Evolutionary conservation across 2,329 filamentous ascomycete species (phyloP).

Genomic region (Ploettnerulaceae sp.): DNA sequence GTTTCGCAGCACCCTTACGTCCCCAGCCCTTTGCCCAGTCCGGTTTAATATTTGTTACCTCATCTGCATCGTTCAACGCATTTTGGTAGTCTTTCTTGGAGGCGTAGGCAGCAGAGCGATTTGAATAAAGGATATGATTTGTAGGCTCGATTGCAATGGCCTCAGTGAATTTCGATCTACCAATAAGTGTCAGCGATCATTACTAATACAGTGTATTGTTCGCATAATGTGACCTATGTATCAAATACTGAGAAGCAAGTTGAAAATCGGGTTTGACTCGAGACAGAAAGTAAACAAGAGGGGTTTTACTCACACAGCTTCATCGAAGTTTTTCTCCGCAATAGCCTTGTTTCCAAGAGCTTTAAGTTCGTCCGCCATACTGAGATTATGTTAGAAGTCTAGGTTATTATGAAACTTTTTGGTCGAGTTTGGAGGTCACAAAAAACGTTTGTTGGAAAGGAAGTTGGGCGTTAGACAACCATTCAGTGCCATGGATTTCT

Average conservation of each 20-base stretch:
- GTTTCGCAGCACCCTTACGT: slow-evolving; percentile 85
- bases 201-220: neutral
- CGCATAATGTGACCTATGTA: neutral
- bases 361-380: slow-evolving; percentile 73
- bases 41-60: slow-evolving; percentile 90
- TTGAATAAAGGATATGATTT: slow-evolving; percentile 98
- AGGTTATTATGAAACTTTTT: neutral
- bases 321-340: slow-evolving; percentile 91
- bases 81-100: slow-evolving; percentile 85
- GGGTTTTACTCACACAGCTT: slow-evolving; percentile 72
- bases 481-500: slow-evolving; percentile 2
- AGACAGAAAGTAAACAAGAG: slow-evolving; percentile 20
- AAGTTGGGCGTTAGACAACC: slow-evolving; percentile 9
- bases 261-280: neutral
- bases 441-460: neutral
- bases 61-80: slow-evolving; percentile 84
- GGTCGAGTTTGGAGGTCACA: too few species aligned
- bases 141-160: slow-evolving; percentile 81
- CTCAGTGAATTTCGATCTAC: slow-evolving; percentile 87
- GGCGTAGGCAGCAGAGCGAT: slow-evolving; percentile 82
- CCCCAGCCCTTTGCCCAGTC: slow-evolving; percentile 98
- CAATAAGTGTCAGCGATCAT: slow-evolving; percentile 13
- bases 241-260: neutral
- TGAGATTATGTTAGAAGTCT: neutral
- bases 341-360: slow-evolving; percentile 98